Conservation (phyloP, 192 early-diverging fungal genomes). For the Gaertneriomyces semiglobifer region DNA sequence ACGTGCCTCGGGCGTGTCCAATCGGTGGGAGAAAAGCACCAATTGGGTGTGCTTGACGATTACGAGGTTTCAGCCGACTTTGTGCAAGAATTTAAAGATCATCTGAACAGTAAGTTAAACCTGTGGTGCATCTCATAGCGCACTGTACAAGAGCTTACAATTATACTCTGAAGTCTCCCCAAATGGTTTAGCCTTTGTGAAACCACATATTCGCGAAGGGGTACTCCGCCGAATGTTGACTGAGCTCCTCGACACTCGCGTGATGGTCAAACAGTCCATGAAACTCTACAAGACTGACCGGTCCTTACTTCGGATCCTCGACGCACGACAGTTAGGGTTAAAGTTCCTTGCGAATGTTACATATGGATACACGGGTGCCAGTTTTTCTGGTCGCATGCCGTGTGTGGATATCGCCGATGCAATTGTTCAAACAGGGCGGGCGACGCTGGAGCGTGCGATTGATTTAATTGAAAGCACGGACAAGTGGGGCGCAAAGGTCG, state of each 20-base stretch:
- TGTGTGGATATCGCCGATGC: constrained; percentile 85
- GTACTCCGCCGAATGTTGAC: constrained; percentile 75
- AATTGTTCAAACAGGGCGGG: constrained; percentile 83
- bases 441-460: constrained; percentile 75
- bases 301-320: constrained; percentile 63
- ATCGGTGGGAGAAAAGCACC: constrained; percentile 37
- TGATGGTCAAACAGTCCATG: constrained; percentile 88
- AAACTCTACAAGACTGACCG: constrained; percentile 62
- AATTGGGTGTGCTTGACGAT: constrained; percentile 63
- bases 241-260: constrained; percentile 84
- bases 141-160: too few species aligned
- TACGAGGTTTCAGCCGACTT: constrained; percentile 60
- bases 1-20: constrained; percentile 73
- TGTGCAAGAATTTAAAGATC: constrained; percentile 60
- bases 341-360: constrained; percentile 94
- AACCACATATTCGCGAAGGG: constrained; percentile 75
- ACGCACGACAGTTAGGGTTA: constrained; percentile 79
- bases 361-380: constrained; percentile 82
- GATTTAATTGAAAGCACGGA: constrained; percentile 56
- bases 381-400: constrained; percentile 88
- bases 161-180: constrained; percentile 52
- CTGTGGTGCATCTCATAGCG: background rate
- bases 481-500: constrained; percentile 74
- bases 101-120: constrained; percentile 55
- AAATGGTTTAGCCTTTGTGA: constrained; percentile 84